Evolutionary conservation across 306 rosid species (phyloP).

Genomic region (Prunus kanzakura): DNA sequence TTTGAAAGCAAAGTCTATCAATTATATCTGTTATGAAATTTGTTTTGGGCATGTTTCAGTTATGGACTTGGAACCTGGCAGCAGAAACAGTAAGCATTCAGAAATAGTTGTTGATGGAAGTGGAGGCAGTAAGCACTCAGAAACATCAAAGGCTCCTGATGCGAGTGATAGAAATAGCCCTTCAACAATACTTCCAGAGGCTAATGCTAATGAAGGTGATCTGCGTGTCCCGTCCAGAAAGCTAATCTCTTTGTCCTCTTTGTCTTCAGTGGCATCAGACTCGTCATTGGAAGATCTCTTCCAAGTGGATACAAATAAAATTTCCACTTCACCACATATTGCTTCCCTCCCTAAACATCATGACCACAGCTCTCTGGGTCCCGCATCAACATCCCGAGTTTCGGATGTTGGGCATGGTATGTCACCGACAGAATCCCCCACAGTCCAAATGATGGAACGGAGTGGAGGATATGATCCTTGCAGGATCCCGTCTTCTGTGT

Average conservation of each 20-base stretch:
- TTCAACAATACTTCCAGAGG: conserved; percentile 14
- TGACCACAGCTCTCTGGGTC: conserved; percentile 12
- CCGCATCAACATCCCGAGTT: conserved; percentile 27
- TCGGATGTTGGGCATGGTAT: conserved; percentile 12
- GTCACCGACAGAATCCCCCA: conserved; percentile 46
- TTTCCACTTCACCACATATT: neutral
- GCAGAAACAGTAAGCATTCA: conserved; percentile 10
- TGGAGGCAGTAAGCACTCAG: conserved; percentile 26
- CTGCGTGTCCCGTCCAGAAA: conserved; percentile 12
- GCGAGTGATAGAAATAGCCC: conserved; percentile 15
- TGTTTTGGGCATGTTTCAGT: conserved; percentile 14
- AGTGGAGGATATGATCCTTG: conserved; percentile 45
- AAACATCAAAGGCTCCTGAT: conserved; percentile 23
- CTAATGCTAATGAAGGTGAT: conserved; percentile 16
- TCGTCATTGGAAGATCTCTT: conserved; percentile 25
- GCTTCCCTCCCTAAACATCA: conserved; percentile 3
- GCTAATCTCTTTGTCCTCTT: conserved; percentile 21
- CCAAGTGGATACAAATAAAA: conserved; percentile 18
- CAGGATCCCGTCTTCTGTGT: conserved; percentile 67
- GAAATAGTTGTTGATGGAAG: conserved; percentile 23
- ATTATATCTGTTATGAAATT: neutral
- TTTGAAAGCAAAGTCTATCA: neutral
- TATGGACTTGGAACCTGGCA: conserved; percentile 24
- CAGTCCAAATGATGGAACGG: conserved; percentile 70
- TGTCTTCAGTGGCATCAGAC: conserved; percentile 34